Evolutionary conservation across 1,139 yeast species (phyloP), one percentile per base, ranked within the genome.

Genomic region (Zygosaccharomyces sapae): DNA sequence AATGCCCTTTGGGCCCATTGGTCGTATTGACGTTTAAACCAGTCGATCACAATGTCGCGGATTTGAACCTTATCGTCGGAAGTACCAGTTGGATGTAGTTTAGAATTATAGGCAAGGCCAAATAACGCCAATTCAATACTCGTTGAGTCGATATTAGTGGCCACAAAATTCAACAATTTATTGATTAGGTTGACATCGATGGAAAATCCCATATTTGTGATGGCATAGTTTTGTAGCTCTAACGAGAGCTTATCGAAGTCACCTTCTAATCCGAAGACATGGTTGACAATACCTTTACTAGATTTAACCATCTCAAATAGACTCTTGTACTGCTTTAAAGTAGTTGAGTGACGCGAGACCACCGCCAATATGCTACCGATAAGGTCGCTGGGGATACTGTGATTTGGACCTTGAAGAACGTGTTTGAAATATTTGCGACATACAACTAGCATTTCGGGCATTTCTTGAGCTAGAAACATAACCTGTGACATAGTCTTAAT

Each of bases 321-420:
- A 55, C 76, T 80, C 60, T 81, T 81, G 70, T 80, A 82, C 35
- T 77, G 80, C 52, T 77, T 75, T 46, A 71, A 67, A 27, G 63
- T 68, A 4, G 73, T 71, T 20, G 67, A 61, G 41, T 64, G 57
- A 42, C 62, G 69, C 34, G 69, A 63, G 33, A 63, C 56, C 27
- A 67, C 62, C 5, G 69, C 63, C 27, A 73, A 65, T 1, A 68
- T 56, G 7, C 74, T 63, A 2, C 62, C 59, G 4, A 75, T 56
- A 13, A 82, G 51, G 52, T 75, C 78, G 45, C 67, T 68, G 1
- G 87, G 86, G 7, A 80, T 69, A 0, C 74, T 62, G 27, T 70
- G 61, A 33, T 70, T 65, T 25, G 79, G 76, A 2, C 83, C 83
- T 20, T 81, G 76, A 37, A 70, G 61, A 25, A 79, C 52, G 39